Evolutionary conservation across 768 basidiomycete species (phyloP).

Genomic region (Pulveroboletus ravenelii): DNA sequence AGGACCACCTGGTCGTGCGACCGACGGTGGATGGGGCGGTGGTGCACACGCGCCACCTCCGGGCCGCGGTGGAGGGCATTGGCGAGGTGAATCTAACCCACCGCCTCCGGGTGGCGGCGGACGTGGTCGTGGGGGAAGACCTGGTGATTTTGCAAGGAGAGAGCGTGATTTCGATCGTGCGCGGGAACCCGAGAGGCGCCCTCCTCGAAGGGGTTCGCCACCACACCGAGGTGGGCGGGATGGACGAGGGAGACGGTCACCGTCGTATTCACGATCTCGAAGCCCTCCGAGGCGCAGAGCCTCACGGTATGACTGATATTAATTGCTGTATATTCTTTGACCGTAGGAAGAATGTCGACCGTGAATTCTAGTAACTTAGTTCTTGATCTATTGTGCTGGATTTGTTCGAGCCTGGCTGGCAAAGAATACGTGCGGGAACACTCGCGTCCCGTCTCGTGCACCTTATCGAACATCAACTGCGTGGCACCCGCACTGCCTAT

Average conservation of each 20-base stretch:
- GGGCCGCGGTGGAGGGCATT: slow-evolving; percentile 64
- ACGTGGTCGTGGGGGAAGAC: slow-evolving; percentile 40
- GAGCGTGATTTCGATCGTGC: slow-evolving; percentile 36
- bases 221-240: slow-evolving; percentile 45
- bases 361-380: not conserved
- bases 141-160: slow-evolving; percentile 31
- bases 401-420: not conserved
- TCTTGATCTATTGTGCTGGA: not conserved
- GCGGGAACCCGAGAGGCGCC: slow-evolving; percentile 45
- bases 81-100: slow-evolving; percentile 65
- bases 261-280: slow-evolving; percentile 36
- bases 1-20: slow-evolving; percentile 34
- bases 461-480: not conserved
- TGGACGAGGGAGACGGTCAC: slow-evolving; percentile 38
- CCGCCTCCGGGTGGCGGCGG: slow-evolving; percentile 35
- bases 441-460: too few species aligned
- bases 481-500: not conserved
- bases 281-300: slow-evolving; percentile 39
- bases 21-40: slow-evolving; percentile 49
- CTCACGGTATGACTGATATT: slow-evolving; percentile 30
- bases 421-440: too few species aligned
- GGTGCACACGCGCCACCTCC: slow-evolving; percentile 31
- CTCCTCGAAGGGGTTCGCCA: slow-evolving; percentile 45
- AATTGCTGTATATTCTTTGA: slow-evolving; percentile 3
- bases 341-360: not conserved